phyloP scores from a whole-genome alignment of 192 early-diverging fungal species.

The Entophlyctis helioformis region DNA sequence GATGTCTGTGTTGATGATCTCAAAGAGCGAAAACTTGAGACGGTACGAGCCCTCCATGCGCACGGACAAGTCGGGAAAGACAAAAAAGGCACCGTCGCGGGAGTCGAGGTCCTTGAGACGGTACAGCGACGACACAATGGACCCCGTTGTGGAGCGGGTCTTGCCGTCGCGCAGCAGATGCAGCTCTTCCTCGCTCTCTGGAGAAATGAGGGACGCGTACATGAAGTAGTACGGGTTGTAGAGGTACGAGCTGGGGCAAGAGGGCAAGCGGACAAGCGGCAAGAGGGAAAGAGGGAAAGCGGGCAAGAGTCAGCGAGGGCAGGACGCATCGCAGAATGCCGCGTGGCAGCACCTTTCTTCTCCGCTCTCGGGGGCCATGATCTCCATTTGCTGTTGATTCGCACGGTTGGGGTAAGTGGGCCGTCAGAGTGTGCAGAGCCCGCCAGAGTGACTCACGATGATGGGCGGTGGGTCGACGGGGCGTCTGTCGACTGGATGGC shows the following conservation, averaged over 20 bases:
- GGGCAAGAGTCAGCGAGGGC: not conserved
- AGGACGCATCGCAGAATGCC: too few relatives aligned
- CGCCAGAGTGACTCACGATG: constrained; percentile 23
- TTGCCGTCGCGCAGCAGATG: constrained; percentile 83
- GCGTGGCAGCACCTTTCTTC: too few relatives aligned
- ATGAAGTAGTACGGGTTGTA: constrained; percentile 92
- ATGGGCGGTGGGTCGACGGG: constrained; percentile 76
- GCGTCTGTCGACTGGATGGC: constrained; percentile 59
- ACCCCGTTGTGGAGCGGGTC: constrained; percentile 83
- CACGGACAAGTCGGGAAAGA: constrained; percentile 93
- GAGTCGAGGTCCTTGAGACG: constrained; percentile 80
- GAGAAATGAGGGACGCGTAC: constrained; percentile 83
- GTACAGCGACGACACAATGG: constrained; percentile 84
- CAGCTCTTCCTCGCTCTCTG: constrained; percentile 71
- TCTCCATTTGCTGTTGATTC: too few relatives aligned
- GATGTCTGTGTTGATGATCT: constrained; percentile 70
- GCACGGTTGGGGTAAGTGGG: too few relatives aligned
- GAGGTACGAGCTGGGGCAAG: constrained; percentile 14
- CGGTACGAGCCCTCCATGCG: constrained; percentile 71
- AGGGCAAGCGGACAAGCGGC: constrained; percentile 10
- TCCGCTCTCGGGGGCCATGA: too few relatives aligned
- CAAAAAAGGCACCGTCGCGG: constrained; percentile 89
- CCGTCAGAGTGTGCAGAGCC: too few relatives aligned
- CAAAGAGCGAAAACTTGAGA: constrained; percentile 73
- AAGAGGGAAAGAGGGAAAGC: not conserved